Evolutionary conservation across 768 basidiomycete genomes (phyloP), one percentile per base, ranked within the genome.

Genomic region (Pholiota conissans): DNA sequence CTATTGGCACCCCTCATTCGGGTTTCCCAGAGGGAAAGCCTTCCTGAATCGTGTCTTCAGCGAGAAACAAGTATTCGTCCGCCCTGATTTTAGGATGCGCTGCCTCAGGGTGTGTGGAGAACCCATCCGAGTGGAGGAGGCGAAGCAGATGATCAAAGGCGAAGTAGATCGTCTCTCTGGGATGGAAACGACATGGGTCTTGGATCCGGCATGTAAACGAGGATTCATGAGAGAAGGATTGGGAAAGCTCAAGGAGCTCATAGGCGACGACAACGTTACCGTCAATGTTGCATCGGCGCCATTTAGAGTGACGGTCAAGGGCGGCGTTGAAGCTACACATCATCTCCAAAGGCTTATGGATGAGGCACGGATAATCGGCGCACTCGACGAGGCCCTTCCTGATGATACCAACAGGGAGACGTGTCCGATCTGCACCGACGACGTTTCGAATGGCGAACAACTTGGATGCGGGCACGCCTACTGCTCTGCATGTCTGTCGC

Each of bases 371-470:
- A 35, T 45, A 3, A 50, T 49, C 10, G 28, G 11, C 8, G 9
- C 35, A 20, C 48, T 51, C 40, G 54, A 48, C 18, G 40, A 37
- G 0, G 30, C 26, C 20, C 52, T 56, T 46, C 49, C 57, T 30
- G 52, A 58, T 18, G 34, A 45, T 11, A 48, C 28, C 9, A 57
- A 54, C 20, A 49, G 67, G 7, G 64, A 63, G 6, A 54, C 62
- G 14, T 88, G 86, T 61, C 85, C 86, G 5, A 73, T 88, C 45
- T 88, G 86, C 62, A 78, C 76, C 49, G 79, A 81, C 57, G 61
- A 71, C 3, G 69, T 74, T 20, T 74, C 75, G 0, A 66, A 74
- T 49, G 76, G 81, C 1, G 68, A 78, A n/a, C 55, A 66, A 27
- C 71, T 84, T 18, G 71, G 66, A 0, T 85, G 84, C 57, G 76